These are phyloP conservation scores for Seiridium unicorne DNA, from an alignment of 2,329 filamentous ascomycete genomes.

Conservation along the genomic window DNA sequence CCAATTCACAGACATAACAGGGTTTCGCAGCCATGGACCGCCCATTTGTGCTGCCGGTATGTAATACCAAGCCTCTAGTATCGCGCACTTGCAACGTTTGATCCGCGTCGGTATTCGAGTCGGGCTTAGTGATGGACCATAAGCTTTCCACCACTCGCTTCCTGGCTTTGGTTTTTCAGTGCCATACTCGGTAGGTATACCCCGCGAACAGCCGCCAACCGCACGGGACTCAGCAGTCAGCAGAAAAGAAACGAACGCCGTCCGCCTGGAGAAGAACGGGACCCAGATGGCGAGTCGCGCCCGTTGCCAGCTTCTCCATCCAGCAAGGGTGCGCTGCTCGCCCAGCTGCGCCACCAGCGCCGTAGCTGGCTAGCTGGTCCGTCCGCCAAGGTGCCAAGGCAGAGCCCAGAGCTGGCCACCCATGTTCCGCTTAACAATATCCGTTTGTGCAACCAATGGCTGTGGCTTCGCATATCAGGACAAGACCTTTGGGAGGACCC, in stretches of 20 bases:
- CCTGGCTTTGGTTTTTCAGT: too few relatives aligned
- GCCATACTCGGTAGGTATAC: background rate
- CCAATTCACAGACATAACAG: too few relatives aligned
- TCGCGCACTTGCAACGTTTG: background rate
- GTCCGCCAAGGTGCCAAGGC: conserved; percentile 9
- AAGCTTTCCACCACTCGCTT: background rate
- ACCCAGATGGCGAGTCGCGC: too few relatives aligned
- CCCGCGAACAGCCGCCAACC: background rate
- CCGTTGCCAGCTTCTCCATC: conserved; percentile 3
- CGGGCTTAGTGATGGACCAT: background rate
- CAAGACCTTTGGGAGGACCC: background rate
- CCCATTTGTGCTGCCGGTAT: background rate
- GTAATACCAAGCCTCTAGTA: background rate
- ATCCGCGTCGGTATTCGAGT: background rate
- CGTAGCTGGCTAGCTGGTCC: conserved; percentile 3
- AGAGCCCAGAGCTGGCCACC: background rate
- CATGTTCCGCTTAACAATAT: background rate
- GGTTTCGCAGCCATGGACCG: too few relatives aligned
- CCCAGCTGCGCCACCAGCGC: background rate
- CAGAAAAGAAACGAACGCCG: too few relatives aligned
- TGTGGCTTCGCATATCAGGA: conserved; percentile 6
- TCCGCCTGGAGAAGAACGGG: too few relatives aligned
- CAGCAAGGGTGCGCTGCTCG: background rate
- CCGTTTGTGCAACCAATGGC: conserved; percentile 5
- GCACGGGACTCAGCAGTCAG: too few relatives aligned